Conservation (phyloP, 2,329 filamentous ascomycete species). For the Gremmenia infestans region DNA sequence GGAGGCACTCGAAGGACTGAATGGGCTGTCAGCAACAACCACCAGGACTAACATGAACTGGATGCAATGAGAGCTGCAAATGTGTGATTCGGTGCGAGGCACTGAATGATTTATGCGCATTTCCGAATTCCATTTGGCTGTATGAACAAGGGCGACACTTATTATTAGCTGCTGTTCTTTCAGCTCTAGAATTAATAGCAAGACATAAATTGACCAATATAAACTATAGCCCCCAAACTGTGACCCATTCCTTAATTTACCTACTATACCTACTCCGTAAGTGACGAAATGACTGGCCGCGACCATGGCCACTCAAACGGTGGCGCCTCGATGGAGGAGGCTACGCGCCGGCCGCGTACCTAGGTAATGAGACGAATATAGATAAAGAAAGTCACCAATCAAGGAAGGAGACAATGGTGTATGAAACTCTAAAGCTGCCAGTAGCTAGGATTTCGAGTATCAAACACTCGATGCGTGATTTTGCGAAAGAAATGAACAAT, state of each 20-base stretch:
- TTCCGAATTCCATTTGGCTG: neutral
- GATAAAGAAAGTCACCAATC: conserved; percentile 6
- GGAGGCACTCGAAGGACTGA: too few relatives aligned
- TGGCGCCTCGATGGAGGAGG: neutral
- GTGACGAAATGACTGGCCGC: neutral
- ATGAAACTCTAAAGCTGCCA: neutral
- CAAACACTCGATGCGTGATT: neutral
- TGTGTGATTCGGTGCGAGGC: too few relatives aligned
- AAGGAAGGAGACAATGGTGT: neutral
- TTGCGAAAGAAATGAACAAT: neutral
- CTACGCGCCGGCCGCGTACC: conserved; percentile 4
- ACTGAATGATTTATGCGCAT: neutral
- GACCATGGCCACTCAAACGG: conserved; percentile 1
- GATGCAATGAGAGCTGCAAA: too few relatives aligned
- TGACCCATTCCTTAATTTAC: neutral
- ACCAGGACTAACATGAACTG: too few relatives aligned
- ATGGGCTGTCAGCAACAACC: too few relatives aligned
- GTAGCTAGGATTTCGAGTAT: neutral
- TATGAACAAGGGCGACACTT: neutral
- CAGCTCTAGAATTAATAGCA: neutral
- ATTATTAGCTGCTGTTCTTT: neutral
- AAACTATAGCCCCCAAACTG: neutral
- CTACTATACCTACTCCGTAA: neutral
- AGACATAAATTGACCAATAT: neutral
- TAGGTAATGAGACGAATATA: conserved; percentile 9